Conservation (phyloP, 2,329 filamentous ascomycete genomes). For the Karstenula rhodostoma region DNA sequence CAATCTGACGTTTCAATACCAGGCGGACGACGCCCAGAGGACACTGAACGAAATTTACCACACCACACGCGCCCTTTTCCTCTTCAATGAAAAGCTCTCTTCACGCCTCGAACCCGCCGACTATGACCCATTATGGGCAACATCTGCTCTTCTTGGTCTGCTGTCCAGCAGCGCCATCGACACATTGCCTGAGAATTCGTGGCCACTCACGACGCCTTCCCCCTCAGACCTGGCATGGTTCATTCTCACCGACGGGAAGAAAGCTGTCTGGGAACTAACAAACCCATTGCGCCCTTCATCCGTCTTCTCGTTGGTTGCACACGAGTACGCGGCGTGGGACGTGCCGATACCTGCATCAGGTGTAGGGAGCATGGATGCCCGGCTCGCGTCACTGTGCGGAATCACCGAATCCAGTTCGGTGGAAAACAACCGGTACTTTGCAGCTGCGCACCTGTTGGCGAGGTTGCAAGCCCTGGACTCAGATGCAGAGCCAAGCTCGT, state of each 20-base stretch:
- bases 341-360: conserved; percentile 5
- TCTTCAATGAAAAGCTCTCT: conserved; percentile 55
- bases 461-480: conserved; percentile 42
- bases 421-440: conserved; percentile 23
- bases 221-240: conserved; percentile 63
- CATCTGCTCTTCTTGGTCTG: conserved; percentile 54
- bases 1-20: neutral
- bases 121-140: conserved; percentile 54
- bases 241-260: conserved; percentile 62
- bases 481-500: neutral
- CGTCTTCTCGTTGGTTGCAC: conserved; percentile 53
- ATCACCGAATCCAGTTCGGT: conserved; percentile 25
- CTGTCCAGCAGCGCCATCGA: conserved; percentile 55
- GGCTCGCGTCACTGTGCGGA: conserved; percentile 38
- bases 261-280: conserved; percentile 58
- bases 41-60: conserved; percentile 53
- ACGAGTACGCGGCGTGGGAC: conserved; percentile 24
- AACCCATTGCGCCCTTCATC: conserved; percentile 54
- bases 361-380: conserved; percentile 38
- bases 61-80: conserved; percentile 53
- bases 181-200: conserved; percentile 55
- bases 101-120: conserved; percentile 43
- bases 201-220: conserved; percentile 59
- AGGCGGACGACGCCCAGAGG: neutral
- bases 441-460: conserved; percentile 43